Evolutionary conservation across 1,284 basidiomycete genomes (phyloP).

Genomic region (Erythrobasidium hasegawianum): DNA sequence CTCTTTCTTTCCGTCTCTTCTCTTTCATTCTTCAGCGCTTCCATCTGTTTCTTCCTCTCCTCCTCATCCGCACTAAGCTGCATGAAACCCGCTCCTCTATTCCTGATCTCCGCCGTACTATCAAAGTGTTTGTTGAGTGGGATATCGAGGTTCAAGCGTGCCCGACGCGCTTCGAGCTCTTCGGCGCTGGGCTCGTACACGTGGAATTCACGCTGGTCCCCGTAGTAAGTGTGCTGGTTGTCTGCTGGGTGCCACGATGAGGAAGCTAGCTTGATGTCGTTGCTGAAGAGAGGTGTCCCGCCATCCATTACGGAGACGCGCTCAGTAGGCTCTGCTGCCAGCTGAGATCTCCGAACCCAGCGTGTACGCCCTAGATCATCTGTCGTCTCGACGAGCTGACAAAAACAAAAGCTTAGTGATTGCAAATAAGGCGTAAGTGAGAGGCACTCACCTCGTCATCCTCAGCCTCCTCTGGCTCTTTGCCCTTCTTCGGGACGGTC

Average conservation of each 20-base stretch:
- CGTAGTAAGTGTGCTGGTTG: conserved; percentile 48
- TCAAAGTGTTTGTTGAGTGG: conserved; percentile 75
- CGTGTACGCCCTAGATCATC: conserved; percentile 79
- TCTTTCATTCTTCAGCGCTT: conserved; percentile 62
- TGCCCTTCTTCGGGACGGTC: conserved; percentile 63
- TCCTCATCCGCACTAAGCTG: conserved; percentile 80
- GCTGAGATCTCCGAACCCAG: conserved; percentile 65
- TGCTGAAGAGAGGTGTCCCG: conserved; percentile 46
- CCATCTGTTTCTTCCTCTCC: conserved; percentile 69
- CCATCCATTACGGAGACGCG: conserved; percentile 54
- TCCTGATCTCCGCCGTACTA: conserved; percentile 70
- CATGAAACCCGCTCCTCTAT: conserved; percentile 85
- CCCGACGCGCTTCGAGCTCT: conserved; percentile 45
- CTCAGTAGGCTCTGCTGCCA: conserved; percentile 57
- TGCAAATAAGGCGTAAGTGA: conserved; percentile 11
- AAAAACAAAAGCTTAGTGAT: conserved; percentile 54
- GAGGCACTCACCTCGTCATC: conserved; percentile 37
- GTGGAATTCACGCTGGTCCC: conserved; percentile 74
- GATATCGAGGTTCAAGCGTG: conserved; percentile 47
- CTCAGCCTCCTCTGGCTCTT: conserved; percentile 34
- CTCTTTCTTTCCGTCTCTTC: conserved; percentile 68
- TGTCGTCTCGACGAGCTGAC: conserved; percentile 72
- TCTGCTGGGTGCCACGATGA: conserved; percentile 19
- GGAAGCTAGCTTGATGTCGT: conserved; percentile 24
- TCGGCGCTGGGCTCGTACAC: conserved; percentile 79